Percentiles rank a stretch among this genome's conserved stretches.
Conservation (phyloP, 2,329 filamentous ascomycete species). For the Sclerotinia nivalis region DNA sequence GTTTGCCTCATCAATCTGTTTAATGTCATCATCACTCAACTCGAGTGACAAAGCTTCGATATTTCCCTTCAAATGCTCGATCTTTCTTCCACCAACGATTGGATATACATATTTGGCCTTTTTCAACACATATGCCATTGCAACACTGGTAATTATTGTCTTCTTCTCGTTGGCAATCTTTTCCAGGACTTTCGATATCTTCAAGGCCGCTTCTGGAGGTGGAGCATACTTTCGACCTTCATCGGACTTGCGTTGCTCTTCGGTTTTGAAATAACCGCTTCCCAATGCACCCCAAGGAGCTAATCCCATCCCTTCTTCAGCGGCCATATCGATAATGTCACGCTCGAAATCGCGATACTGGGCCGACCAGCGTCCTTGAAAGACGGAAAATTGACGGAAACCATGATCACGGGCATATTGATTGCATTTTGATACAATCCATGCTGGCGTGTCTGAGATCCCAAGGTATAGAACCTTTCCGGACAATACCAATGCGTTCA, state of each 20-base stretch:
- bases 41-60: conserved; percentile 65
- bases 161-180: conserved; percentile 59
- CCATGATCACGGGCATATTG: conserved; percentile 70
- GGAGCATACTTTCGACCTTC: conserved; percentile 39
- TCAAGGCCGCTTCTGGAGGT: conserved; percentile 51
- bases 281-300: conserved; percentile 57
- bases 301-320: conserved; percentile 57
- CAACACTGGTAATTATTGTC: conserved; percentile 60
- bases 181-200: conserved; percentile 49
- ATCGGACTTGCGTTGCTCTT: conserved; percentile 47
- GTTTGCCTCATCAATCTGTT: conserved; percentile 62
- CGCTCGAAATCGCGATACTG: conserved; percentile 63
- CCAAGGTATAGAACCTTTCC: conserved; percentile 70
- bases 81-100: conserved; percentile 67
- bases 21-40: conserved; percentile 62
- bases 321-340: conserved; percentile 62
- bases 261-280: conserved; percentile 51
- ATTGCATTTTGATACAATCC: conserved; percentile 66
- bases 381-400: conserved; percentile 68
- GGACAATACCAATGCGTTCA: conserved; percentile 59
- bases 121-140: conserved; percentile 71
- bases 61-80: conserved; percentile 69
- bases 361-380: conserved; percentile 66
- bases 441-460: conserved; percentile 68
- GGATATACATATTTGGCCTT: conserved; percentile 74